Evolutionary conservation across 306 rosid species (phyloP).

Genomic region (Prunus dulcis): DNA sequence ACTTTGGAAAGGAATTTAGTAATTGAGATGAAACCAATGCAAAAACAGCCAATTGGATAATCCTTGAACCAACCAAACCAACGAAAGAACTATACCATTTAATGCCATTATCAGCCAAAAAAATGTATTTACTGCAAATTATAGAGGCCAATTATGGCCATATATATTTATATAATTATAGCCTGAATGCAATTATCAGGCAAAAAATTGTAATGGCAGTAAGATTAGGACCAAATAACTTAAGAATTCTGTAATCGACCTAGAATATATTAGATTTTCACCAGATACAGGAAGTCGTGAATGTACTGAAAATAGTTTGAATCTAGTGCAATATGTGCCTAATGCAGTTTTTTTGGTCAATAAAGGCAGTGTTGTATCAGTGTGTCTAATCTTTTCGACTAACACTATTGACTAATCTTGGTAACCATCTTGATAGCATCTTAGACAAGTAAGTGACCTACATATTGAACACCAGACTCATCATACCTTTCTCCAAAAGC

Average conservation of each 20-base stretch:
- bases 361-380: not conserved
- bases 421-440: not conserved
- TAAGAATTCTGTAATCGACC: not conserved
- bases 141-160: not conserved
- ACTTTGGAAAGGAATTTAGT: not conserved
- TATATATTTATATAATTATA: no score
- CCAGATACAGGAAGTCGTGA: not conserved
- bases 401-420: not conserved
- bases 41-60: not conserved
- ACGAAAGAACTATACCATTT: not conserved
- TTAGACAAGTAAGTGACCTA: not conserved
- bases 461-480: not conserved
- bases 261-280: not conserved
- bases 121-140: no score
- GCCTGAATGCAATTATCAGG: not conserved
- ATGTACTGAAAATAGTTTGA: not conserved
- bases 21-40: not conserved
- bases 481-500: not conserved
- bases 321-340: not conserved
- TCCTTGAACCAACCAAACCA: not conserved
- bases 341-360: not conserved
- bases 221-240: not conserved
- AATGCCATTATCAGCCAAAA: not conserved
- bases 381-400: not conserved
- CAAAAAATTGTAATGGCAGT: not conserved